These are phyloP conservation scores for Psilocybe cyanescens DNA, from an alignment of 768 basidiomycete genomes.

Conservation along the genomic window DNA sequence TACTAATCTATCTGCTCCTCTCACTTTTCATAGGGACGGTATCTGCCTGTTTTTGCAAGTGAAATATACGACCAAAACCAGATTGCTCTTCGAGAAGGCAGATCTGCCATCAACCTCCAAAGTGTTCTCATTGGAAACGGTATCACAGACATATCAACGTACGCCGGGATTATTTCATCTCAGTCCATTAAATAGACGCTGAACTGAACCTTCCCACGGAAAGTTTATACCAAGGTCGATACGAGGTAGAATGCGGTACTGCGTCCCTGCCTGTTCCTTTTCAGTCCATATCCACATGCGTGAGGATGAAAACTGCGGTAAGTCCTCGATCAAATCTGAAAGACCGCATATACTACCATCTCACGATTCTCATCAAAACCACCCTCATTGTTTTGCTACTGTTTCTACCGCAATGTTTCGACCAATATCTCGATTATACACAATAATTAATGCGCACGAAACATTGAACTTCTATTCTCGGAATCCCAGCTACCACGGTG, in stretches of 20 bases:
- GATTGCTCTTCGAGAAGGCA: slow-evolving; percentile 51
- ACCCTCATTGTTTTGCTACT: neutral
- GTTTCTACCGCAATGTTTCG: neutral
- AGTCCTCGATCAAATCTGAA: neutral
- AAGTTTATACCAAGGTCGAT: slow-evolving; percentile 49
- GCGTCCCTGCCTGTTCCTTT: slow-evolving; percentile 59
- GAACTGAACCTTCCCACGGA: neutral
- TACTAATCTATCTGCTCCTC: neutral
- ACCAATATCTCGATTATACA: no score
- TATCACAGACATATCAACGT: slow-evolving; percentile 46
- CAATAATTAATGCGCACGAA: no score
- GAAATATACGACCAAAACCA: slow-evolving; percentile 77
- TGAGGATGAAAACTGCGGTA: slow-evolving; percentile 67
- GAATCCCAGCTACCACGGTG: slow-evolving; percentile 66
- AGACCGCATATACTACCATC: no score
- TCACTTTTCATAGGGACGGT: slow-evolving; percentile 52
- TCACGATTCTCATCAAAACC: neutral
- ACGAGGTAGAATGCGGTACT: slow-evolving; percentile 64
- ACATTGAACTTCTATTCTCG: neutral
- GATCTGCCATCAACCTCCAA: slow-evolving; percentile 65
- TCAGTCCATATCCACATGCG: slow-evolving; percentile 54
- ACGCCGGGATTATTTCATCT: slow-evolving; percentile 2
- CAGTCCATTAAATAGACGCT: neutral
- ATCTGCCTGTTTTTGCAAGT: slow-evolving; percentile 74
- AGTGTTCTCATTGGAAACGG: slow-evolving; percentile 74